These are phyloP conservation scores for Leptodermis oblonga DNA, from an alignment of 257 asterid genomes.

Conservation along the genomic window DNA sequence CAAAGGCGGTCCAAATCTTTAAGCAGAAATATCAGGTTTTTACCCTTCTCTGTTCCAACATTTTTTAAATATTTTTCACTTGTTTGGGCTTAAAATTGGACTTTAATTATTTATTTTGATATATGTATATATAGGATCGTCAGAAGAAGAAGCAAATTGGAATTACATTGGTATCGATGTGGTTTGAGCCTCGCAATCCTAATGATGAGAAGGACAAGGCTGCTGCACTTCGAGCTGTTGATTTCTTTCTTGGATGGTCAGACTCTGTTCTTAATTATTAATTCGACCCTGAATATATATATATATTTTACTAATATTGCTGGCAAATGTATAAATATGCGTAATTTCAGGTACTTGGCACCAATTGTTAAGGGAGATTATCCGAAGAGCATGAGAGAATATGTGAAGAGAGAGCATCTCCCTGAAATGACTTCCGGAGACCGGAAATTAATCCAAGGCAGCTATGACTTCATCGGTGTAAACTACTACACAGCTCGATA, in stretches of 20 bases:
- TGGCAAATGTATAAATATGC: no score
- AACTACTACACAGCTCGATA: conserved; percentile 13
- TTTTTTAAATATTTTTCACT: no score
- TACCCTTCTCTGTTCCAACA: not conserved
- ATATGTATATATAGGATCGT: not conserved
- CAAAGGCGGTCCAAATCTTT: not conserved
- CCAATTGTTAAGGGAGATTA: conserved; percentile 3
- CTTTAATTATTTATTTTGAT: not conserved
- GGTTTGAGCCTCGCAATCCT: conserved; percentile 7
- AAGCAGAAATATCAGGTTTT: not conserved
- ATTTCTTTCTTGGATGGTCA: conserved; percentile 6
- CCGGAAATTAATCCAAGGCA: not conserved
- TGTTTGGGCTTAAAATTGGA: no score
- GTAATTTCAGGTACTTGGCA: conserved; percentile 1
- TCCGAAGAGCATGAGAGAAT: conserved; percentile 9
- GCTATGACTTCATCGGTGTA: conserved; percentile 9
- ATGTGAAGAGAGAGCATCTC: not conserved
- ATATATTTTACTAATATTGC: no score
- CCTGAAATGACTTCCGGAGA: not conserved
- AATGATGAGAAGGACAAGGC: conserved; percentile 1
- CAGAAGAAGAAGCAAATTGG: not conserved
- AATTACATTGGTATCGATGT: conserved; percentile 2
- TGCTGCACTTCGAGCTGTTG: conserved; percentile 7
- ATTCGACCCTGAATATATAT: no score
- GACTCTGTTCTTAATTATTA: not conserved